Conservation (phyloP, 2,329 filamentous ascomycete genomes). For the Fusarium torreyae region DNA sequence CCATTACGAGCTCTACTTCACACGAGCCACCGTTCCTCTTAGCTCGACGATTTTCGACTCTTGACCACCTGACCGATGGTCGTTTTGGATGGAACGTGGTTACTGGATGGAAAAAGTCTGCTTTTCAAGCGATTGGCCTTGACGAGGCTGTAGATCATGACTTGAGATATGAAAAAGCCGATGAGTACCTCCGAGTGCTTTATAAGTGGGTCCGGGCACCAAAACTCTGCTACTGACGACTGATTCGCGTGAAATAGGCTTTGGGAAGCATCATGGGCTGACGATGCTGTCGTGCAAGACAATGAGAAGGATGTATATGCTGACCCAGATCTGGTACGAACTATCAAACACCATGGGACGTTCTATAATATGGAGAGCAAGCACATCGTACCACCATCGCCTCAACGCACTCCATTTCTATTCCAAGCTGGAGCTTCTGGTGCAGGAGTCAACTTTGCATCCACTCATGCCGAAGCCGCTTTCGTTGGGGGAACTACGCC, state of each 20-base stretch:
- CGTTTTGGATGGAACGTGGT: conserved; percentile 21
- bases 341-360: conserved; percentile 72
- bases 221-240: too few species aligned
- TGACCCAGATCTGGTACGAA: conserved; percentile 61
- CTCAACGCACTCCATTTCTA: conserved; percentile 18
- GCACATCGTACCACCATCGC: conserved; percentile 6
- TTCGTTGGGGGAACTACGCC: conserved; percentile 8
- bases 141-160: conserved; percentile 12
- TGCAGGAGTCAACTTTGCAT: conserved; percentile 25
- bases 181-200: too few species aligned
- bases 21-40: conserved; percentile 11
- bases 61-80: conserved; percentile 11
- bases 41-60: conserved; percentile 10
- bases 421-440: conserved; percentile 20
- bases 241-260: neutral
- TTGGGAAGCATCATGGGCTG: conserved; percentile 24
- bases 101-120: conserved; percentile 12
- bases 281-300: conserved; percentile 49
- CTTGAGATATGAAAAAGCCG: neutral
- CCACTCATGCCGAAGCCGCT: conserved; percentile 23
- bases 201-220: too few species aligned
- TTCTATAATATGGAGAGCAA: conserved; percentile 56
- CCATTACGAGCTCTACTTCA: conserved; percentile 6
- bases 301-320: conserved; percentile 62
- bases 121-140: conserved; percentile 11